Evolutionary conservation across 139 green algal species (phyloP).

Genomic region (Marvania coccoides): DNA sequence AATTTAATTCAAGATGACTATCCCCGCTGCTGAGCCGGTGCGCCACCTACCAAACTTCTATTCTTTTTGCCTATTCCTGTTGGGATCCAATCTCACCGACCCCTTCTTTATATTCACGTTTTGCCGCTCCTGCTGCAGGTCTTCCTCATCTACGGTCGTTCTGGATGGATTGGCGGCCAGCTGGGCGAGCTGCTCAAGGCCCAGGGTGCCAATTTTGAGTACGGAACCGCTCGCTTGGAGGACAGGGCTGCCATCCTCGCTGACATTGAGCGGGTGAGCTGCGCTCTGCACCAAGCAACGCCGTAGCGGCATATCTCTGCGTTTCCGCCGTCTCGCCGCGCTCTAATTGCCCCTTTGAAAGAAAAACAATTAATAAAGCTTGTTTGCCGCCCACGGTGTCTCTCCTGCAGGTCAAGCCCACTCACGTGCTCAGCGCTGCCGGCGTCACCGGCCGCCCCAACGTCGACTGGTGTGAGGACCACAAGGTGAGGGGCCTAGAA

Average conservation of each 20-base stretch:
- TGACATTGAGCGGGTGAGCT: conserved; percentile 79
- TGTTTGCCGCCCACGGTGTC: neutral
- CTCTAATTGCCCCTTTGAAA: neutral
- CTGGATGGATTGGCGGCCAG: conserved; percentile 85
- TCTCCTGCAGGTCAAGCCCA: conserved; percentile 72
- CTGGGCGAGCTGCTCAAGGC: conserved; percentile 68
- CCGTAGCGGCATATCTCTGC: neutral
- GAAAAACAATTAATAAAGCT: neutral
- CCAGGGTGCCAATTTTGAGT: conserved; percentile 76
- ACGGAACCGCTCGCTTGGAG: conserved; percentile 75
- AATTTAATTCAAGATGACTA: no score
- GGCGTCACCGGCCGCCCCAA: conserved; percentile 93
- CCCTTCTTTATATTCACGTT: no score
- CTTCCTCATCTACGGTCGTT: conserved; percentile 84
- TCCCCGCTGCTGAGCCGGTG: no score
- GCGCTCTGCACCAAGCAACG: no score
- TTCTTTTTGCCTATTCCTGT: no score
- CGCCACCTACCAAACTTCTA: no score
- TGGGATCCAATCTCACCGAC: no score
- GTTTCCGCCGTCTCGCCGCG: neutral
- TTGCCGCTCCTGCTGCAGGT: conserved; percentile 10
- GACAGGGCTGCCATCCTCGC: conserved; percentile 68
- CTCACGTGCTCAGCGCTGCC: conserved; percentile 90
- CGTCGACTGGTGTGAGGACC: conserved; percentile 97
- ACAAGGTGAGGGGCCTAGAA: conserved; percentile 58